These are phyloP conservation scores for Marchantia polymorpha DNA, from an alignment of 225 moss, liverwort and hornwort genomes.

Conservation along the genomic window DNA sequence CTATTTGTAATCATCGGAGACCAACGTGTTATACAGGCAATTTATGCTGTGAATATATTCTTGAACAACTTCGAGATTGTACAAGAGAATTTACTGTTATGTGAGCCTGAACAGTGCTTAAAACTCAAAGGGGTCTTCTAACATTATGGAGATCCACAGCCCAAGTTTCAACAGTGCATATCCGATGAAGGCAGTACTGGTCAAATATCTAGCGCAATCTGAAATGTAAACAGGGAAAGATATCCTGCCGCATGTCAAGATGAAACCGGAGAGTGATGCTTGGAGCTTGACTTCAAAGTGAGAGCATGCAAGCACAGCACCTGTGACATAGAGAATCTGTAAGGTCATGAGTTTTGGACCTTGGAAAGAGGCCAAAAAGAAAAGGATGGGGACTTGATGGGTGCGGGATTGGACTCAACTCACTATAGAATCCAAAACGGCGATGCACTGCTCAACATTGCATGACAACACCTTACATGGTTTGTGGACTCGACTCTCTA, in stretches of 20 bases:
- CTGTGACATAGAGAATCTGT: neutral
- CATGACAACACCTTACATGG: neutral
- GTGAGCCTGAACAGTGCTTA: neutral
- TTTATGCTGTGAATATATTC: neutral
- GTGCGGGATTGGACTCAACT: conserved; percentile 5
- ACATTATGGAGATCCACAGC: neutral
- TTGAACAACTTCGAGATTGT: neutral
- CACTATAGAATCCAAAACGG: neutral
- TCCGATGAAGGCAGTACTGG: neutral
- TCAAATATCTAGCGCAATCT: neutral
- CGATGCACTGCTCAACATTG: neutral
- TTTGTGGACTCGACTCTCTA: neutral
- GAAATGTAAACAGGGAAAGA: neutral
- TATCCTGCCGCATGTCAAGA: neutral
- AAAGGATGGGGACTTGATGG: neutral
- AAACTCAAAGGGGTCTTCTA: neutral
- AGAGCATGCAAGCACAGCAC: neutral
- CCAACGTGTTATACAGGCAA: no score
- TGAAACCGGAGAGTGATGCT: neutral
- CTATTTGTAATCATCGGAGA: neutral
- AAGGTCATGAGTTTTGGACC: neutral
- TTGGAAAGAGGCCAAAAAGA: neutral
- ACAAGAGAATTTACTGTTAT: neutral
- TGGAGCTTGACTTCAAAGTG: neutral
- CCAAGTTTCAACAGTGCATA: neutral